A percentile compares a stretch with the other conserved stretches of the same genome.
phyloP scores from a whole-genome alignment of 2,329 filamentous ascomycete genomes.

The Graphilbum fragrans region DNA sequence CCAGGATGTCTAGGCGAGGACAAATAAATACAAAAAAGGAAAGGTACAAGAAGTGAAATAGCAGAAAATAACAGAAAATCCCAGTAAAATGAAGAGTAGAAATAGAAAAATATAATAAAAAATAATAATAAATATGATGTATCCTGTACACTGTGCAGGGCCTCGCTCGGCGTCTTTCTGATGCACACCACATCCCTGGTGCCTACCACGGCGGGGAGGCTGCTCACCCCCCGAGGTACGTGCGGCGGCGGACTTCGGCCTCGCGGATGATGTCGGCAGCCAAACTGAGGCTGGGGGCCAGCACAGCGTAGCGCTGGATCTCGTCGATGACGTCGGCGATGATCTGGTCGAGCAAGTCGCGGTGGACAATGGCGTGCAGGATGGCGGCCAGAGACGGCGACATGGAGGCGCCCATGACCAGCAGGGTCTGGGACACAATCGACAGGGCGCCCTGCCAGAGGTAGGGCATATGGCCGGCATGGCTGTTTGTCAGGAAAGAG shows the following conservation, averaged over 20 bases:
- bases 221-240: slow-evolving; percentile 44
- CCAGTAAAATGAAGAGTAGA: too few relatives aligned
- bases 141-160: too few relatives aligned
- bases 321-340: slow-evolving; percentile 68
- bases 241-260: slow-evolving; percentile 59
- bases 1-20: too few relatives aligned
- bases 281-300: slow-evolving; percentile 64
- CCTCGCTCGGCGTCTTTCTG: too few relatives aligned
- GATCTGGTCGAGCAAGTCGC: slow-evolving; percentile 58
- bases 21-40: too few relatives aligned
- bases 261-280: slow-evolving; percentile 74
- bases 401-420: slow-evolving; percentile 79
- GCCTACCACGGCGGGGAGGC: too few relatives aligned
- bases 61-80: too few relatives aligned
- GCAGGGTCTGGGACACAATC: slow-evolving; percentile 68
- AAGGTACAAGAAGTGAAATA: too few relatives aligned
- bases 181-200: too few relatives aligned
- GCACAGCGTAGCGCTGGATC: slow-evolving; percentile 59
- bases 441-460: slow-evolving; percentile 76
- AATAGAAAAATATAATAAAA: too few relatives aligned
- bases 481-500: slow-evolving; percentile 30
- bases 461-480: slow-evolving; percentile 75
- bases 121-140: too few relatives aligned
- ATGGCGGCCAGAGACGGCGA: slow-evolving; percentile 59
- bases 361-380: slow-evolving; percentile 42